These are phyloP conservation scores for Aspergillus transmontanensis DNA, from an alignment of 2,329 filamentous ascomycete genomes.

Conservation along the genomic window DNA sequence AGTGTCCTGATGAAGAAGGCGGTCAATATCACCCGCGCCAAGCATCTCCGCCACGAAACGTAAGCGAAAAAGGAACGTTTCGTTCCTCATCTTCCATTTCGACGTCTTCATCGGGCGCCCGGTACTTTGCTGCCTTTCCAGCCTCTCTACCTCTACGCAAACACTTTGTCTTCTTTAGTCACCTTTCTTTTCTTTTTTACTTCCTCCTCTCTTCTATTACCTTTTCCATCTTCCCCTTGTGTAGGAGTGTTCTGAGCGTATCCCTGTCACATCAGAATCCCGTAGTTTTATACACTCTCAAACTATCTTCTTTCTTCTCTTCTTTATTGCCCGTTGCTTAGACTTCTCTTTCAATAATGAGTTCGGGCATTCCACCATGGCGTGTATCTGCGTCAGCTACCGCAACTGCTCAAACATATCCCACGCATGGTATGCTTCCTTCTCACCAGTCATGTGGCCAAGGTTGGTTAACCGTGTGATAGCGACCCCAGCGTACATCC, in stretches of 20 bases:
- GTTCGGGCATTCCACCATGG: conserved; percentile 43
- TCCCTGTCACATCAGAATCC: conserved; percentile 14
- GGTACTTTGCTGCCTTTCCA: background rate
- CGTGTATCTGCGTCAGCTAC: conserved; percentile 36
- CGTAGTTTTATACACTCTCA: conserved; percentile 19
- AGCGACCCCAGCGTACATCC: conserved; percentile 60
- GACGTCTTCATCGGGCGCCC: background rate
- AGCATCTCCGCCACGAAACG: conserved; percentile 13
- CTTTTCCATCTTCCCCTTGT: background rate
- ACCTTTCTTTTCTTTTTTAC: background rate
- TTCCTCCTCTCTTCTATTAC: background rate
- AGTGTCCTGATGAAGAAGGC: conserved; percentile 11
- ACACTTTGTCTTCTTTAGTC: background rate
- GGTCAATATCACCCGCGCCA: conserved; percentile 1
- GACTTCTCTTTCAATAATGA: conserved; percentile 34
- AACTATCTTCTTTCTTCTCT: conserved; percentile 16
- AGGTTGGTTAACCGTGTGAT: conserved; percentile 18
- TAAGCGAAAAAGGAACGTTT: conserved; percentile 7
- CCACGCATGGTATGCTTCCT: conserved; percentile 34
- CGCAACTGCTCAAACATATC: conserved; percentile 31
- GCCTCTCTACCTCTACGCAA: background rate
- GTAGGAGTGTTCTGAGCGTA: conserved; percentile 19
- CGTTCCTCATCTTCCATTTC: background rate
- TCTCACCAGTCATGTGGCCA: background rate
- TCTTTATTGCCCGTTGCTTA: conserved; percentile 17